Base-by-base conservation (phyloP, 176 grass and related monocot genomes). In the Cymbopogon citratus region DNA sequence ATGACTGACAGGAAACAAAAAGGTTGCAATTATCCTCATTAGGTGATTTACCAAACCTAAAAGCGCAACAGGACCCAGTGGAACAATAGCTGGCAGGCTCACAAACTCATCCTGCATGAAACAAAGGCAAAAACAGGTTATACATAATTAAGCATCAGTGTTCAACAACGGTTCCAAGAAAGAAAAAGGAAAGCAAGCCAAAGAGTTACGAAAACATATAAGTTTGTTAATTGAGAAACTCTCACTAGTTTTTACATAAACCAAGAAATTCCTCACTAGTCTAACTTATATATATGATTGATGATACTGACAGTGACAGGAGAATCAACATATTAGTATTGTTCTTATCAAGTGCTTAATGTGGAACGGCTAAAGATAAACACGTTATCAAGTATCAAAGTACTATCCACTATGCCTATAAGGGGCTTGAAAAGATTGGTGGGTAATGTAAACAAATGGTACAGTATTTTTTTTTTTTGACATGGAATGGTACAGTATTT, bases 21-120 rank as follows among this genome's bases (percentile, higher is more conserved):
- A 62, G 38, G 0, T 31, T 77, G 61, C 12, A 69, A 54, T 39
- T 63, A 45, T 65, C 41, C 1, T 48, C 3, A 80, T 2, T 2
- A 78, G 80, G 44, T 82, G 36, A 61, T 83, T 93, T 95, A 98
- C 95, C 95, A 98, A 98, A 66, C 95, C 95, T 87, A 98, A 84
- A 81, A 98, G 89, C 73, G 95, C 92, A 86, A 98, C 73, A 74
- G 92, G 92, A 71, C 95, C 92, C 24, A 57, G 81, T 35, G 92
- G 95, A 80, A 98, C 44, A 51, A 98, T 84, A 45, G 92, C 65
- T 60, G 95, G 90, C 44, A 98, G 87, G 81, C 84, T 92, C 63
- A 91, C 92, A 63, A 95, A 95, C 72, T 95, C 92, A 84, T 95
- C 95, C 92, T 98, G 75, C 23, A 90, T 33, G 57, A 52, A 88